These are phyloP conservation scores for Didymella arachidicola DNA, from an alignment of 2,329 filamentous ascomycete species.

Conservation along the genomic window DNA sequence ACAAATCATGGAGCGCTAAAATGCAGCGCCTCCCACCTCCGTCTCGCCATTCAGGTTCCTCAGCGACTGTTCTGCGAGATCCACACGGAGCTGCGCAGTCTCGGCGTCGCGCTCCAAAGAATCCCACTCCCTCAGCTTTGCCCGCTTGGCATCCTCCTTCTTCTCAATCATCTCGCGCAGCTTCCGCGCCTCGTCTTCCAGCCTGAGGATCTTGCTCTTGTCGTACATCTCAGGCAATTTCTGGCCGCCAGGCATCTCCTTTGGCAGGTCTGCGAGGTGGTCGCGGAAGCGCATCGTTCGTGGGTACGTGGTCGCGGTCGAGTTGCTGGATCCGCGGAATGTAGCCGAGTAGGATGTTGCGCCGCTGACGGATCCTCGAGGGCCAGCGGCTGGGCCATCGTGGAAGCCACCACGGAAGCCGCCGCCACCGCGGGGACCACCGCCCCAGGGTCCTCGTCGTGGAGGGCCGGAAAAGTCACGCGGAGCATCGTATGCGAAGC, in stretches of 20 bases:
- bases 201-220: slow-evolving; percentile 53
- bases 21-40: slow-evolving; percentile 49
- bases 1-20: slow-evolving; percentile 29
- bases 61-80: slow-evolving; percentile 58
- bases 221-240: slow-evolving; percentile 55
- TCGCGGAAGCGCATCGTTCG: slow-evolving; percentile 57
- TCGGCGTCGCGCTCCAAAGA: slow-evolving; percentile 54
- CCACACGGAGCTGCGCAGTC: slow-evolving; percentile 54
- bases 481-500: slow-evolving; percentile 50
- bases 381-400: slow-evolving; percentile 45
- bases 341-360: slow-evolving; percentile 44
- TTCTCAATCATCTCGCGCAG: slow-evolving; percentile 56
- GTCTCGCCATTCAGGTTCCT: slow-evolving; percentile 52
- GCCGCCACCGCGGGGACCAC: slow-evolving; percentile 42
- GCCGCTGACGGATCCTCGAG: slow-evolving; percentile 41
- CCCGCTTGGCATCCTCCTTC: slow-evolving; percentile 55
- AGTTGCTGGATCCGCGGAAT: slow-evolving; percentile 54
- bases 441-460: slow-evolving; percentile 49
- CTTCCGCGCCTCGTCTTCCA: slow-evolving; percentile 58
- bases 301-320: slow-evolving; percentile 56
- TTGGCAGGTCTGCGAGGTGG: slow-evolving; percentile 55
- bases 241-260: slow-evolving; percentile 55
- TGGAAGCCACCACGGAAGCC: slow-evolving; percentile 32
- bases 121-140: slow-evolving; percentile 57
- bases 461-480: slow-evolving; percentile 46